A percentile compares a stretch with the other conserved stretches of the same genome.
These are phyloP conservation scores for Fraxinus excelsior DNA, from an alignment of 257 asterid genomes.

Conservation along the genomic window DNA sequence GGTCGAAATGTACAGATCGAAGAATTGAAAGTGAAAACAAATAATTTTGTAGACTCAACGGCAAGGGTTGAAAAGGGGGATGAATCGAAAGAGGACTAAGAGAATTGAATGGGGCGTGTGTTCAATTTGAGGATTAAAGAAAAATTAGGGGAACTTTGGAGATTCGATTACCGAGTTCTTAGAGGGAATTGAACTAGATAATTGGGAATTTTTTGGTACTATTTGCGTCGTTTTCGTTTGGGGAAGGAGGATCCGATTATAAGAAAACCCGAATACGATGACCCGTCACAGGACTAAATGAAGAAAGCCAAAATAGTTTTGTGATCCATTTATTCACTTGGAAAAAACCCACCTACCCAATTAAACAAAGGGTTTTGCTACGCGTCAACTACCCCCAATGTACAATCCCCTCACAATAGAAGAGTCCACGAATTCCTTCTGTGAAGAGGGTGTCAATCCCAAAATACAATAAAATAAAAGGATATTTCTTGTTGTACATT, in stretches of 20 bases:
- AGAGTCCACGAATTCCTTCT: no score
- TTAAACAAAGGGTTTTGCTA: no score
- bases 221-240: conserved; percentile 51
- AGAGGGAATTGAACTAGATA: conserved; percentile 31
- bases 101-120: conserved; percentile 30
- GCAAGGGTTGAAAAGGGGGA: conserved; percentile 18
- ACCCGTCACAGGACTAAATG: background rate
- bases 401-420: no score
- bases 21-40: conserved; percentile 39
- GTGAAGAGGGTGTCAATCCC: no score
- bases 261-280: conserved; percentile 22
- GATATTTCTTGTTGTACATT: no score
- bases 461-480: no score
- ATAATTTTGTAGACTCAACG: conserved; percentile 32
- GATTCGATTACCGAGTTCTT: conserved; percentile 26
- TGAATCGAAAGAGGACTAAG: conserved; percentile 38
- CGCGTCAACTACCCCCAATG: no score
- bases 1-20: conserved; percentile 44
- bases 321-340: no score
- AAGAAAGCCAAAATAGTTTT: no score
- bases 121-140: conserved; percentile 29
- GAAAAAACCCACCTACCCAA: no score
- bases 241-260: conserved; percentile 43
- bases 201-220: conserved; percentile 32
- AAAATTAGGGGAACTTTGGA: conserved; percentile 24